phyloP scores from a whole-genome alignment of 2,329 filamentous ascomycete genomes.

The Stachybotrys chartarum region DNA sequence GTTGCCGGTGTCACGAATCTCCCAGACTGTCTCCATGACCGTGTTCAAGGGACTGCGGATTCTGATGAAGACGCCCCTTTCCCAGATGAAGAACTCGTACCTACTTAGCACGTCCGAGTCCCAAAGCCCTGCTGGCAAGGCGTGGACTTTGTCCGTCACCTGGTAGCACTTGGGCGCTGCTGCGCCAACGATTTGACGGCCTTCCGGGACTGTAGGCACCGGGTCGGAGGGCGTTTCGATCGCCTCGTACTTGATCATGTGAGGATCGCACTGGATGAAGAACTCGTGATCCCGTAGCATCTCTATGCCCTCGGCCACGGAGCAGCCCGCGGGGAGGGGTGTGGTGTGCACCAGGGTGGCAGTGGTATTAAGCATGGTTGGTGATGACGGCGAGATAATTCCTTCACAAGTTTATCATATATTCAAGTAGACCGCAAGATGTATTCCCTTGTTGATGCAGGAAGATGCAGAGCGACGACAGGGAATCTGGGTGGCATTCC shows the following conservation, averaged over 20 bases:
- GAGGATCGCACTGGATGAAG: conserved; percentile 46
- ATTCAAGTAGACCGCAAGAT: too few relatives aligned
- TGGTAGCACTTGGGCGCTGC: conserved; percentile 32
- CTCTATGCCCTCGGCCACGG: conserved; percentile 28
- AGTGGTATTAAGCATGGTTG: conserved; percentile 34
- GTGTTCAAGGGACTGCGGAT: conserved; percentile 43
- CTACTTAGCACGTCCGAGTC: conserved; percentile 45
- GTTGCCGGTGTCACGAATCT: conserved; percentile 22
- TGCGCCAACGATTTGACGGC: conserved; percentile 13
- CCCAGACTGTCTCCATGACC: conserved; percentile 48
- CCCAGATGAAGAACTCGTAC: conserved; percentile 45
- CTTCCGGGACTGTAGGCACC: conserved; percentile 20
- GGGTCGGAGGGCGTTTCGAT: conserved; percentile 21
- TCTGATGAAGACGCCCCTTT: conserved; percentile 43
- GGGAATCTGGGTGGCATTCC: too few relatives aligned
- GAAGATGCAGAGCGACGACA: too few relatives aligned
- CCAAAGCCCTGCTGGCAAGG: conserved; percentile 48
- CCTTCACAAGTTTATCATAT: not conserved
- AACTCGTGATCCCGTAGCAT: conserved; percentile 44
- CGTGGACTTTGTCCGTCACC: conserved; percentile 42
- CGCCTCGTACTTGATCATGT: conserved; percentile 35
- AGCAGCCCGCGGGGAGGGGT: conserved; percentile 29
- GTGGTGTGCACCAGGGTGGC: conserved; percentile 34
- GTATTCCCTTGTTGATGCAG: too few relatives aligned
- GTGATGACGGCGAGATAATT: not conserved